These are phyloP conservation scores for Dendrothele bispora DNA, from an alignment of 768 basidiomycete species.

Conservation along the genomic window DNA sequence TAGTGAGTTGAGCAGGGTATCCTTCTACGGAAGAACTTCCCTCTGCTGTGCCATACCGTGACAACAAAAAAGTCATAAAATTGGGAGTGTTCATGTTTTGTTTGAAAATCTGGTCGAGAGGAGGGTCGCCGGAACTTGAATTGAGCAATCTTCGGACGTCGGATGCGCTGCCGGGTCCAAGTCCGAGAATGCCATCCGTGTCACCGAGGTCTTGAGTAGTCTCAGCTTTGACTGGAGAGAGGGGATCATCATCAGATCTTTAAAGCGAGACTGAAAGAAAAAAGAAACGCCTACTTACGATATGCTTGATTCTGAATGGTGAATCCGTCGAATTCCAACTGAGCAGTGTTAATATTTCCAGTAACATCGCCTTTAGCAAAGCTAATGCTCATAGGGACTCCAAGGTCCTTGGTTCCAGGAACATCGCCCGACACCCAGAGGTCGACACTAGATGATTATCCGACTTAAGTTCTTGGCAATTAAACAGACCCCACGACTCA, in stretches of 20 bases:
- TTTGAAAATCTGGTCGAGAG: slow-evolving; percentile 23
- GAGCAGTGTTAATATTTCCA: slow-evolving; percentile 16
- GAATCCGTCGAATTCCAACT: slow-evolving; percentile 17
- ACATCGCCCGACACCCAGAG: slow-evolving; percentile 19
- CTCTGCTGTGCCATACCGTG: slow-evolving; percentile 6
- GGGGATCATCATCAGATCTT: background rate
- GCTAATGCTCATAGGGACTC: slow-evolving; percentile 9
- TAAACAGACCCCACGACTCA: too few species aligned
- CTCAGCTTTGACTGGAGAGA: background rate
- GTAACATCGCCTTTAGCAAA: slow-evolving; percentile 19
- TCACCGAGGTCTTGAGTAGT: background rate
- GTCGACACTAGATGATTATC: slow-evolving; percentile 19
- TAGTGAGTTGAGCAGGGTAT: slow-evolving; percentile 19
- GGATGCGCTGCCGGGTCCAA: slow-evolving; percentile 20
- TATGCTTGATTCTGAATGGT: slow-evolving; percentile 17
- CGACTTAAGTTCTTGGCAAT: too few species aligned
- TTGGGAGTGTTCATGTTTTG: slow-evolving; percentile 22
- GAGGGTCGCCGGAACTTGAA: slow-evolving; percentile 12
- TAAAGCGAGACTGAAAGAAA: background rate
- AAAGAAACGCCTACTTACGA: slow-evolving; percentile 10
- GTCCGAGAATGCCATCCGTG: slow-evolving; percentile 18
- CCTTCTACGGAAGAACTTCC: background rate
- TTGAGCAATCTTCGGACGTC: slow-evolving; percentile 11
- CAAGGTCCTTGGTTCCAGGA: slow-evolving; percentile 14
- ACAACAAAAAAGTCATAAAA: slow-evolving; percentile 19